Evolutionary conservation across 257 asterid genomes (phyloP).

Genomic region (Nicotiana tabacum): DNA sequence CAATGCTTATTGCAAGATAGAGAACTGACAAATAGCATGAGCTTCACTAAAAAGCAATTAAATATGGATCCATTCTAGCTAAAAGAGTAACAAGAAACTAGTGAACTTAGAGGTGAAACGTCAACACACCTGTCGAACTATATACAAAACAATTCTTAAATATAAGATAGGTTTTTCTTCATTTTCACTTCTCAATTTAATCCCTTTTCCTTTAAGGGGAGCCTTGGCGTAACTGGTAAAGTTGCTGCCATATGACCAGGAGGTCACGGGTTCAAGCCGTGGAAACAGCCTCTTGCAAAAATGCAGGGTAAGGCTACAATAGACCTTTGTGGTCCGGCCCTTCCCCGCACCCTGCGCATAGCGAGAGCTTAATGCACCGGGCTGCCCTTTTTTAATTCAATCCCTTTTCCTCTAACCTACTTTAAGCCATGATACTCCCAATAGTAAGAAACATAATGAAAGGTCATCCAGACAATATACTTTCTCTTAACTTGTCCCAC

Average conservation of each 20-base stretch:
- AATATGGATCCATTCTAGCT: background rate
- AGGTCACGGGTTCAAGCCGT: too few species aligned
- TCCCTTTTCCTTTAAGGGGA: background rate
- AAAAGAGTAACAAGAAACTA: background rate
- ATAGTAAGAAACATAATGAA: background rate
- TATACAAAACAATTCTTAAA: background rate
- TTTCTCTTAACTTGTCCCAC: background rate
- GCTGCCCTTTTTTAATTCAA: background rate
- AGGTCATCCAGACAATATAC: background rate
- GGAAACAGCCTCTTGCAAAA: too few species aligned
- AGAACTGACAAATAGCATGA: background rate
- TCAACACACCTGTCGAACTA: background rate
- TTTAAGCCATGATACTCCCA: background rate
- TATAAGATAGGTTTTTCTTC: background rate
- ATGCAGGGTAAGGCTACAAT: too few species aligned
- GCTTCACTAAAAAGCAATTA: background rate
- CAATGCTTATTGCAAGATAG: background rate
- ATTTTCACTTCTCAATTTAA: background rate
- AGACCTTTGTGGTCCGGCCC: too few species aligned
- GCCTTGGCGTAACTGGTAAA: too few species aligned
- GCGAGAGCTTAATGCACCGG: too few species aligned
- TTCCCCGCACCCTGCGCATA: too few species aligned
- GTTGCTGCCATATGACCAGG: too few species aligned
- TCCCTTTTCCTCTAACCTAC: background rate
- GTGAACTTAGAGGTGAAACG: background rate